Evolutionary conservation across 495 filamentous ascomycete species (phyloP).

Genomic region (Pseudotulostoma volvatum): DNA sequence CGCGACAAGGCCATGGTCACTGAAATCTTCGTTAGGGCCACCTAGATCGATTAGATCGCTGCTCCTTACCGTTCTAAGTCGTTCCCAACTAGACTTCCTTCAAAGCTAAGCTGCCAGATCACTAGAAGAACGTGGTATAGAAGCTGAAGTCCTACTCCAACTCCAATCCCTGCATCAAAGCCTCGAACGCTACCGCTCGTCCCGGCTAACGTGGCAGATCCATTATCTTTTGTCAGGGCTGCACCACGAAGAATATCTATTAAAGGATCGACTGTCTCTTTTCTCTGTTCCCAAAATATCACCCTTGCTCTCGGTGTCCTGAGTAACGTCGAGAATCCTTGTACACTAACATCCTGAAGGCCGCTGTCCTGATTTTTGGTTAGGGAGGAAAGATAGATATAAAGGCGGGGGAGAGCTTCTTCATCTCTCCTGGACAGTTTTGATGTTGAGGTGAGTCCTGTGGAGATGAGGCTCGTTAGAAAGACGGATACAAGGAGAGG

Average conservation of each 20-base stretch:
- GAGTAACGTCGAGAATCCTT: slow-evolving; percentile 76
- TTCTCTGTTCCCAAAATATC: slow-evolving; percentile 75
- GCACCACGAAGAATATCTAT: slow-evolving; percentile 70
- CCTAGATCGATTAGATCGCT: neutral
- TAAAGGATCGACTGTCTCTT: slow-evolving; percentile 67
- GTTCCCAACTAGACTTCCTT: slow-evolving; percentile 66
- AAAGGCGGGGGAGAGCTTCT: slow-evolving; percentile 72
- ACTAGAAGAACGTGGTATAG: slow-evolving; percentile 88
- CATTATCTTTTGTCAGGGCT: slow-evolving; percentile 51
- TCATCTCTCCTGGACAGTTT: slow-evolving; percentile 42
- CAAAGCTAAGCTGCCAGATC: slow-evolving; percentile 92
- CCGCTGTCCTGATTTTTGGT: slow-evolving; percentile 71
- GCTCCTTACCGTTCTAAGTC: slow-evolving; percentile 60
- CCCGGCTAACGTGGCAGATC: slow-evolving; percentile 46
- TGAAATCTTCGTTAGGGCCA: slow-evolving; percentile 19
- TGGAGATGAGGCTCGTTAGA: slow-evolving; percentile 64
- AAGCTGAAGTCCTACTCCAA: slow-evolving; percentile 80
- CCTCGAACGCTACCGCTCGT: slow-evolving; percentile 37
- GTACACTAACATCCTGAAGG: slow-evolving; percentile 88
- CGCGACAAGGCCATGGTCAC: slow-evolving; percentile 81
- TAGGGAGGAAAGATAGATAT: slow-evolving; percentile 65
- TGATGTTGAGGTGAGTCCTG: slow-evolving; percentile 39
- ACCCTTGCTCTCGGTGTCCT: slow-evolving; percentile 56
- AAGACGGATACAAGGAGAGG: slow-evolving; percentile 82
- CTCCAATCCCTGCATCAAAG: slow-evolving; percentile 49